These are phyloP conservation scores for Myrmaecium sp. DNA, from an alignment of 2,329 filamentous ascomycete genomes.

Conservation along the genomic window DNA sequence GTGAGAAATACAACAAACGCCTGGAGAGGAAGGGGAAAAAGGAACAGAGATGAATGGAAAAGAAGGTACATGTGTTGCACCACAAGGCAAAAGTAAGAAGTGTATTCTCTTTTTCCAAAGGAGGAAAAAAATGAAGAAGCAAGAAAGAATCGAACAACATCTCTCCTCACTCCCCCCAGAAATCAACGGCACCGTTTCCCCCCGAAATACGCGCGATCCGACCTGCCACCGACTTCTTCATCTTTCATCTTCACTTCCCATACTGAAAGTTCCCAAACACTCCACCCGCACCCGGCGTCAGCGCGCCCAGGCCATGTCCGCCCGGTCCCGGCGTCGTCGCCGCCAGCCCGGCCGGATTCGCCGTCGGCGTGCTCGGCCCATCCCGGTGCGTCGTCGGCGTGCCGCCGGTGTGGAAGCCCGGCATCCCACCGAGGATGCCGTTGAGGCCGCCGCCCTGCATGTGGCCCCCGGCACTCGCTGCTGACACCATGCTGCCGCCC, in stretches of 20 bases:
- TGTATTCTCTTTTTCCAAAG: too few relatives aligned
- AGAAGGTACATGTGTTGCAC: too few relatives aligned
- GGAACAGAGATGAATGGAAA: too few relatives aligned
- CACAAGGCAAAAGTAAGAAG: too few relatives aligned
- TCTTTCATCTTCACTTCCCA: conserved; percentile 4
- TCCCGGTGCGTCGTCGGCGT: conserved; percentile 20
- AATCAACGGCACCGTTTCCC: neutral
- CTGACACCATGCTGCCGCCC: conserved; percentile 14
- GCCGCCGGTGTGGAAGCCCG: conserved; percentile 21
- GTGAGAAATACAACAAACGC: too few relatives aligned
- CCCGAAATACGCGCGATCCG: neutral
- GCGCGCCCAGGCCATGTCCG: conserved; percentile 40
- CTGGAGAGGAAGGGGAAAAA: too few relatives aligned
- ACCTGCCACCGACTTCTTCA: neutral
- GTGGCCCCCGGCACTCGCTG: conserved; percentile 8
- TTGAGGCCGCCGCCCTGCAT: conserved; percentile 12
- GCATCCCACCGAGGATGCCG: conserved; percentile 19
- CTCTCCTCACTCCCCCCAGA: conserved; percentile 1
- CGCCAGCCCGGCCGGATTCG: conserved; percentile 33
- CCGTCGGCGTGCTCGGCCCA: conserved; percentile 54
- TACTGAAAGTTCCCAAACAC: conserved; percentile 55
- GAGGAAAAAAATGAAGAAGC: neutral
- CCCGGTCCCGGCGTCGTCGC: conserved; percentile 34
- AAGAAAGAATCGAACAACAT: neutral
- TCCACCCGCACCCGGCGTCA: conserved; percentile 64